phyloP scores from a whole-genome alignment of 345 rosid genomes.

The Lumnitzera racemosa region DNA sequence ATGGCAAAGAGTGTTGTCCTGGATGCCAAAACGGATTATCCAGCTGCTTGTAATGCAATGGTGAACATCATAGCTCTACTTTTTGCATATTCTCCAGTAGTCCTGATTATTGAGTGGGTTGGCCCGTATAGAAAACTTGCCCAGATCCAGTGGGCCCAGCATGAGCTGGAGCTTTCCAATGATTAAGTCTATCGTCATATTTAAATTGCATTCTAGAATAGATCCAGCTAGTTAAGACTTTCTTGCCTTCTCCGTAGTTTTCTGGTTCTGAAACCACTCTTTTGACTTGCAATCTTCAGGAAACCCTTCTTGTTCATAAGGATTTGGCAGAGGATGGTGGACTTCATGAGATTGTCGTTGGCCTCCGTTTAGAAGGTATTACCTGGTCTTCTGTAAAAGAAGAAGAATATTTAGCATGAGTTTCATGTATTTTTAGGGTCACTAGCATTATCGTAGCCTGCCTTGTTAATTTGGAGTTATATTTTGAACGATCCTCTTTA shows the following conservation, averaged over 20 bases:
- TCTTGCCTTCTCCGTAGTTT: neutral
- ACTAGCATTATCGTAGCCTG: too few relatives aligned
- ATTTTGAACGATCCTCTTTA: too few relatives aligned
- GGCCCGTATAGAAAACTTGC: too few relatives aligned
- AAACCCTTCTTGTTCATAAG: constrained; percentile 92
- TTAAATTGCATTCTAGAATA: too few relatives aligned
- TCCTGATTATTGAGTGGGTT: too few relatives aligned
- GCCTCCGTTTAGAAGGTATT: constrained; percentile 60
- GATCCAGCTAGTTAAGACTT: too few relatives aligned
- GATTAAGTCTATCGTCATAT: too few relatives aligned
- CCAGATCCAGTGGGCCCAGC: too few relatives aligned
- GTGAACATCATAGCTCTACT: constrained; percentile 25
- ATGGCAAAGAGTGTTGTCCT: constrained; percentile 76
- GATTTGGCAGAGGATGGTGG: constrained; percentile 58
- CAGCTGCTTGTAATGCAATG: constrained; percentile 98
- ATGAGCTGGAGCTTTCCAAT: too few relatives aligned
- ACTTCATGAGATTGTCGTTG: constrained; percentile 48
- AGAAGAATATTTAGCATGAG: too few relatives aligned
- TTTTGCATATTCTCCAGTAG: neutral
- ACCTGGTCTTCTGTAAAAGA: neutral
- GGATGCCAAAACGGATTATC: constrained; percentile 93
- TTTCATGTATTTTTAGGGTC: too few relatives aligned
- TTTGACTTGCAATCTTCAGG: constrained; percentile 29
- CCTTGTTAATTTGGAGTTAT: too few relatives aligned
- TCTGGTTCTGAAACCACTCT: neutral